Evolutionary conservation across 2,329 filamentous ascomycete genomes (phyloP), one percentile per base, ranked within the genome.

Genomic region (Graphilbum sp.): DNA sequence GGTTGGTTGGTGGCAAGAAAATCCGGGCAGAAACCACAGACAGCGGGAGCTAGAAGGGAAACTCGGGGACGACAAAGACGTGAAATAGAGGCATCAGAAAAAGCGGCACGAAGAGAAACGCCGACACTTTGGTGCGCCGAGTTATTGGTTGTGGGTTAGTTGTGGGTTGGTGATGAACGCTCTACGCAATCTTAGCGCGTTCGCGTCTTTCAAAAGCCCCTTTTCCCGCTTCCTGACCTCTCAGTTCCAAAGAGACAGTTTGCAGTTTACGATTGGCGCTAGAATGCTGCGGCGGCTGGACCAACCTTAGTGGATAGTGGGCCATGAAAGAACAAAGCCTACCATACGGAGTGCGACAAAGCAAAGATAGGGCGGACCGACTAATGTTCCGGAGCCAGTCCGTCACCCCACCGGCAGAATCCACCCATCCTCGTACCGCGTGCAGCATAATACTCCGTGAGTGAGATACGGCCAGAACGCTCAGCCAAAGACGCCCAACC

Each of bases 191-290:
- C 23, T 25, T 25, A 25, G 23, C 17, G 30, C 36, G 39, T 32
- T 38, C 38, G 43, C 41, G 38, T 37, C 34, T 27, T 25, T 17
- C 5, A 31, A n/a, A 20, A 16, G 18, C 37, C 39, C 37, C 39
- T 36, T 42, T 44, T 44, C 20, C 27, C 29, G 29, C 23, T 31
- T 20, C 34, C 29, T 34, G 39, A 24, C 34, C 34, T 42, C 21
- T 27, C 33, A 24, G 33, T 23, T 35, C 30, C 32, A 38, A 42
- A 27, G 34, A 35, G 40, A 40, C 46, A 42, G 46, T 43, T 45
- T 42, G 44, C 41, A 41, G 35, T 41, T 45, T 39, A 42, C 40
- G 44, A 43, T 45, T 39, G 27, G 39, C 36, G 40, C 21, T 32
- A 35, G 32, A 34, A n/a, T n/a, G 19, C 27, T 31, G 24, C 13